Conservation (phyloP, 164 flowering plant species). For the Umbellularia californica region DNA sequence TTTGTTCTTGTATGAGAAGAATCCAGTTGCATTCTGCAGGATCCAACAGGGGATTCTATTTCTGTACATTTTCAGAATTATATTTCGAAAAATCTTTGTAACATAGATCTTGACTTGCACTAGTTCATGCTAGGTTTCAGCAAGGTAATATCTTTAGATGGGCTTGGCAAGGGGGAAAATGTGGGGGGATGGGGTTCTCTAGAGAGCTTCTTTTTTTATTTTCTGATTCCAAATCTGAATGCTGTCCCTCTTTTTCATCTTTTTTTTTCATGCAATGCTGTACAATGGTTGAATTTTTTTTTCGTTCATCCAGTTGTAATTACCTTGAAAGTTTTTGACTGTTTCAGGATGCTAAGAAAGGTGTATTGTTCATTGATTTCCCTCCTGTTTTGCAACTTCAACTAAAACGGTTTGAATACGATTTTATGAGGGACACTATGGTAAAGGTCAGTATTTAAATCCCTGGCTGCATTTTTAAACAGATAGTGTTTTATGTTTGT, state of each 20-base stretch:
- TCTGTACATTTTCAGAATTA: too few species aligned
- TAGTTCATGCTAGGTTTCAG: not conserved
- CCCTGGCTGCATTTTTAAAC: not conserved
- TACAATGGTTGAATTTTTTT: too few species aligned
- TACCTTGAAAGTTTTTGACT: not conserved
- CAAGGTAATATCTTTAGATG: not conserved
- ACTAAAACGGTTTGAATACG: conserved; percentile 65
- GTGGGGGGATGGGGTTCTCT: not conserved
- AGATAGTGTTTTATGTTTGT: not conserved
- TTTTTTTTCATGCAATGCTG: not conserved
- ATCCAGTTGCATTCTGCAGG: too few species aligned
- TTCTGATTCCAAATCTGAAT: not conserved
- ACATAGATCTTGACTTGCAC: not conserved
- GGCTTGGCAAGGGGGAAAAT: not conserved
- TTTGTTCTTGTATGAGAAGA: too few species aligned
- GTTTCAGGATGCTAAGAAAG: conserved; percentile 61
- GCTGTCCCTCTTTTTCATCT: not conserved
- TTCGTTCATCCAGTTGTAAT: not conserved
- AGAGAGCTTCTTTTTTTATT: not conserved
- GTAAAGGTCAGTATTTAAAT: conserved; percentile 49
- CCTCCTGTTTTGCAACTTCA: conserved; percentile 74
- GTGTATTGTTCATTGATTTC: conserved; percentile 57
- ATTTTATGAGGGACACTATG: conserved; percentile 71
- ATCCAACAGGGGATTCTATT: too few species aligned
- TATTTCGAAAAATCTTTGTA: too few species aligned